A percentile compares a stretch with the other conserved stretches of the same genome.
Evolutionary conservation across 345 rosid genomes (phyloP).

Genomic region (Balakata baccata): DNA sequence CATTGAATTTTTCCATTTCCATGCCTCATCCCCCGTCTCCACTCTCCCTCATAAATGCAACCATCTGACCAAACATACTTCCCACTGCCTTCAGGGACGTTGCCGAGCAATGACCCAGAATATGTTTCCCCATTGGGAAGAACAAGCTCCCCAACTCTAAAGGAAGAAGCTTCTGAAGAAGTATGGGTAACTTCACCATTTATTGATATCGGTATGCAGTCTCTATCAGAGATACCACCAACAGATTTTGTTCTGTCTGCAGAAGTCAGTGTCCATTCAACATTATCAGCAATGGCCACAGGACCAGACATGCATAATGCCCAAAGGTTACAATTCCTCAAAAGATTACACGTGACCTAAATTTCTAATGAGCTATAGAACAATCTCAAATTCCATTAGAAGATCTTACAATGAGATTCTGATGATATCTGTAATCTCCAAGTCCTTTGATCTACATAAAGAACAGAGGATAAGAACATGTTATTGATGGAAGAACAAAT

Average conservation of each 20-base stretch:
- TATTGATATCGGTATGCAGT: constrained; percentile 32
- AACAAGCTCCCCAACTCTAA: constrained; percentile 57
- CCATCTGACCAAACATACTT: constrained; percentile 82
- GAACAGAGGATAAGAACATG: constrained; percentile 5
- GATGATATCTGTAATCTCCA: constrained; percentile 10
- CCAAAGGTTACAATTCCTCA: constrained; percentile 38
- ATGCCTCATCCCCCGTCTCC: constrained; percentile 89
- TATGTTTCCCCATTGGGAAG: constrained; percentile 72
- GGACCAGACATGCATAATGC: constrained; percentile 90
- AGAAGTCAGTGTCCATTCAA: constrained; percentile 45
- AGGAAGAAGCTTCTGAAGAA: constrained; percentile 50
- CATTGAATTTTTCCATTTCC: constrained; percentile 72
- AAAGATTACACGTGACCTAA: constrained; percentile 18
- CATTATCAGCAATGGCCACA: constrained; percentile 45
- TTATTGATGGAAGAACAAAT: constrained; percentile 16
- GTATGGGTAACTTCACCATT: constrained; percentile 52
- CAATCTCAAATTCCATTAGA: constrained; percentile 29
- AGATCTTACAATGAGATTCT: constrained; percentile 26
- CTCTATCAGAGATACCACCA: constrained; percentile 44
- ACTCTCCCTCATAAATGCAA: constrained; percentile 72
- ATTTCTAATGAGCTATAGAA: constrained; percentile 23
- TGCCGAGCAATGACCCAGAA: constrained; percentile 71
- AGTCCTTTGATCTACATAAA: constrained; percentile 24
- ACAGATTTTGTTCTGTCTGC: constrained; percentile 81
- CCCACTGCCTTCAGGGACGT: constrained; percentile 78